Evolutionary conservation across 169 alveolate genomes (phyloP).

Genomic region (Cryptosporidium tyzzeri): DNA sequence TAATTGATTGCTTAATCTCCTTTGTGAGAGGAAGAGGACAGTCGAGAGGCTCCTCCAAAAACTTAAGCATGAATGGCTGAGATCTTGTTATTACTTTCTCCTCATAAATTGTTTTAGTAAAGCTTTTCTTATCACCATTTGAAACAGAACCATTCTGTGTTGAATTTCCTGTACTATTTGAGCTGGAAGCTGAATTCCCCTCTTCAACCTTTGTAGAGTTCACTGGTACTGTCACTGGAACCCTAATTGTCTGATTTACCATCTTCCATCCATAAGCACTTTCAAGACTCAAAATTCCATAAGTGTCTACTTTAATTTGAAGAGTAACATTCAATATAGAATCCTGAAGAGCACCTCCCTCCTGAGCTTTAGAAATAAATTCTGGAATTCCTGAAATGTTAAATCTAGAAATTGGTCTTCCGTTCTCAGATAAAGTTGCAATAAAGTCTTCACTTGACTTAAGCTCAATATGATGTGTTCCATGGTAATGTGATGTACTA

Average conservation of each 20-base stretch:
- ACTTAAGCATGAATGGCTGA: slow-evolving; percentile 27
- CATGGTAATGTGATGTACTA: slow-evolving; percentile 29
- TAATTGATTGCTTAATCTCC: slow-evolving; percentile 31
- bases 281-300: slow-evolving; percentile 59
- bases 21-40: slow-evolving; percentile 48
- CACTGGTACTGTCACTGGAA: slow-evolving; percentile 24
- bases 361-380: slow-evolving; percentile 14
- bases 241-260: slow-evolving; percentile 63
- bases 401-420: slow-evolving; percentile 15
- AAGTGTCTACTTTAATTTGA: slow-evolving; percentile 34
- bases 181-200: neutral
- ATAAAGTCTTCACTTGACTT: slow-evolving; percentile 6
- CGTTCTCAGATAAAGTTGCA: slow-evolving; percentile 22
- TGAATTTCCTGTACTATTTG: neutral
- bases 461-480: slow-evolving; percentile 27
- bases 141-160: neutral
- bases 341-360: neutral
- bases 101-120: slow-evolving; percentile 23
- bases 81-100: slow-evolving; percentile 35
- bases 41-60: slow-evolving; percentile 17
- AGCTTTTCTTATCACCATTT: neutral
- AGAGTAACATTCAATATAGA: slow-evolving; percentile 42
- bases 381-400: slow-evolving; percentile 54
- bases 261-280: slow-evolving; percentile 64
- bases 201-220: slow-evolving; percentile 8